Base-by-base conservation (phyloP, 805 yeast species). In the Dipodascus geniculatus region DNA sequence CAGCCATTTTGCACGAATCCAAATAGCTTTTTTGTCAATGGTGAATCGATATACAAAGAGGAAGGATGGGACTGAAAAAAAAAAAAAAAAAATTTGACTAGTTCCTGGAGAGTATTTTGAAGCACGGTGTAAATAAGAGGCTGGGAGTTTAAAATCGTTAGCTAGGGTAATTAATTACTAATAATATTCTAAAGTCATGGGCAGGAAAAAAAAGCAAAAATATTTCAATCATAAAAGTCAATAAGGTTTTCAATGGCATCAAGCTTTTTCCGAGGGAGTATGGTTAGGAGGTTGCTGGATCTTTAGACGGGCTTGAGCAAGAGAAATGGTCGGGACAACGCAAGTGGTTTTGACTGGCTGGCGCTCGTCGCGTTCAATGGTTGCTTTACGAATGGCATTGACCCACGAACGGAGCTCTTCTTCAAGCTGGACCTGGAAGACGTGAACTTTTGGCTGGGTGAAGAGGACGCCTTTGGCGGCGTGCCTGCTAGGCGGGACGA, bases 401-500 rank as follows among this genome's bases (percentile, higher is more conserved):
- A 90, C 82, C 99, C 99, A 93, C 1, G 77, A 78, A 65, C 96
- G 77, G 96, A 91, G 85, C 58, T 91, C 98, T 51, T 88, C 96
- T 54, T 77, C 79, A 0, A 87, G 77, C 51, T 91, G 97, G 48
- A 91, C 96, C 0, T 97, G 97, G 75, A 93, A 93, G 68, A 84
- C 91, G 63, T 93, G 99, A 4, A 89, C 85, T 60, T 89, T 87
- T 28, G 96, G 99, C 58, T 90, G 96, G 0, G 99, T 93, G 68
- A 93, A 93, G 0, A 96, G 89, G 54, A 93, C 78, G 0, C 98
- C 98, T 70, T 90, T 91, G 59, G 83, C 83, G 52, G 91, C 87
- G 0, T 99, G 99, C 0, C 98, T 98, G 1, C 95, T 96, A 0
- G 99, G 99, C 8, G 99, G 99, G 2, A 90, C 80, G 14, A 93